Base-by-base conservation (phyloP, 495 filamentous ascomycete genomes). In the Pseudoneurospora amorphoporcata region DNA sequence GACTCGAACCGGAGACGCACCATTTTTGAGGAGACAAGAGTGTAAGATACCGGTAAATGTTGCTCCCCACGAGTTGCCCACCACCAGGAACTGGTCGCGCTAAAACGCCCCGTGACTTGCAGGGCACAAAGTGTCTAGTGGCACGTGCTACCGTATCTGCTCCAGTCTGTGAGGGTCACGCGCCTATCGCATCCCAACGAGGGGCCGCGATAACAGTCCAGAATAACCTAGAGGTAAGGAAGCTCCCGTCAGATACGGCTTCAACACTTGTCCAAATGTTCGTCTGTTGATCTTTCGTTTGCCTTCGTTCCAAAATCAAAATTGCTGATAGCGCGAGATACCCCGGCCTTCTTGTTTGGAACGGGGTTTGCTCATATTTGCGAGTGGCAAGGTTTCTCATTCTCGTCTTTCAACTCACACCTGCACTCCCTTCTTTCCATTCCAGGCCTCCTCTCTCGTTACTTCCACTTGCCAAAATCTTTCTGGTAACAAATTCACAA, bases 141-240 rank as follows among this genome's bases (percentile, higher is more conserved):
- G 79, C 79, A 80, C 79, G 79, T 80, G 79, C 77, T 73, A 19
- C 53, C 58, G 39, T 68, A 39, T 19, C 68, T 12, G 16, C 69
- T 58, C 72, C 74, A 79, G 73, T 75, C 74, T 77, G 72, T 76
- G 76, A 71, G 75, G 77, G 76, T 79, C 79, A 79, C 79, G 76
- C 77, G 77, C 75, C 74, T 78, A 79, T 78, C 77, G 73, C 73
- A 69, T 37, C 73, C 71, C 71, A 71, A 42, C 72, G 73, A 17
- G 47, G 47, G 47, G 19, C 47, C 47, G 47, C 23, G 23, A 53
- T 53, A 53, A 53, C n/a, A 53, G 45, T 53, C 19, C 45, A 61
- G 23, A 61, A 61, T 61, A 61, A 61, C 23, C 23, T 23, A 23
- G 23, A 23, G 23, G 23, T 23, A 23, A 35, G 53, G 29, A 61